These are phyloP conservation scores for Rhizopus microsporus DNA, from an alignment of 371 early-diverging fungal species.

Conservation along the genomic window DNA sequence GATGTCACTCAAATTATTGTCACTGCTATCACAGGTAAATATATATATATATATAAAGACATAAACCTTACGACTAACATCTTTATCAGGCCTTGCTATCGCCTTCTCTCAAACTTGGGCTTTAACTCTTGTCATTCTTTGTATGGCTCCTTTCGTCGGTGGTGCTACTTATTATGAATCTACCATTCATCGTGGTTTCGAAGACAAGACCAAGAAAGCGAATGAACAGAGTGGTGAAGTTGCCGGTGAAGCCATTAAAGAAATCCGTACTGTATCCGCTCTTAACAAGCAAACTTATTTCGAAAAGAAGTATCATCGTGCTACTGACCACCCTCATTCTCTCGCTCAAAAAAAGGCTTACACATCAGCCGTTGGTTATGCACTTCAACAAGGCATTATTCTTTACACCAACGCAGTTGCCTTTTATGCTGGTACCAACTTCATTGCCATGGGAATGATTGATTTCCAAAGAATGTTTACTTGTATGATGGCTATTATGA, in stretches of 20 bases:
- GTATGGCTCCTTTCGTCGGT: constrained; percentile 51
- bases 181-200: constrained; percentile 49
- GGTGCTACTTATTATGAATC: constrained; percentile 44
- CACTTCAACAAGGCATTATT: constrained; percentile 62
- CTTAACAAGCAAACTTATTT: constrained; percentile 78
- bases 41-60: not conserved
- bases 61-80: not conserved
- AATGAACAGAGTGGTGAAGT: constrained; percentile 73
- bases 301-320: constrained; percentile 54
- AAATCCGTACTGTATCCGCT: constrained; percentile 85
- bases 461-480: constrained; percentile 50
- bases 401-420: constrained; percentile 65
- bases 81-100: constrained; percentile 35
- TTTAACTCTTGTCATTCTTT: constrained; percentile 58
- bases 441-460: constrained; percentile 44
- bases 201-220: constrained; percentile 61
- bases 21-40: constrained; percentile 42
- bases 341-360: constrained; percentile 58
- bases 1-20: constrained; percentile 56
- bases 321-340: constrained; percentile 65
- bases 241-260: constrained; percentile 83
- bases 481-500: constrained; percentile 69
- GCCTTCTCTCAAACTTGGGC: constrained; percentile 58
- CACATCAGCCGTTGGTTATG: constrained; percentile 63
- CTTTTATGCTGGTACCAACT: constrained; percentile 57